Conservation (phyloP, 495 filamentous ascomycete genomes). For the Penicillium lividum region DNA sequence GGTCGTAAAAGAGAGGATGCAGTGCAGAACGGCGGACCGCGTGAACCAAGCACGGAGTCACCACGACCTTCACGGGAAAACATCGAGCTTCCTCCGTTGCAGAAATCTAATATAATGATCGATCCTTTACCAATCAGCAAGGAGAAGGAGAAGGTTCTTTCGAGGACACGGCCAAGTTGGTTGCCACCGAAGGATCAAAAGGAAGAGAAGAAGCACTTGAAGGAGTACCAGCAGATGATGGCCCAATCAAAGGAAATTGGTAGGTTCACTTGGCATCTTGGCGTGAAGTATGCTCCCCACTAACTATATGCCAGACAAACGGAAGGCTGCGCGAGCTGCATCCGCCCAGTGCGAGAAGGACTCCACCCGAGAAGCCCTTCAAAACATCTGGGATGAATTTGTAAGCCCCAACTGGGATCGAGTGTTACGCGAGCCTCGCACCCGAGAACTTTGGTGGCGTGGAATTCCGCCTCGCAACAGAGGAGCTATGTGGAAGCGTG, state of each 20-base stretch:
- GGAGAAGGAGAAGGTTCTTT: constrained; percentile 92
- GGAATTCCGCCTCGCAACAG: constrained; percentile 79
- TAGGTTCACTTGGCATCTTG: constrained; percentile 26
- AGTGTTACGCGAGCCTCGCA: constrained; percentile 70
- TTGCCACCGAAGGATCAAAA: constrained; percentile 90
- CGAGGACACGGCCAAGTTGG: constrained; percentile 91
- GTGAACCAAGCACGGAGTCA: constrained; percentile 49
- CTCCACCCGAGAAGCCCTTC: constrained; percentile 60
- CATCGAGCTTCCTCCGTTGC: constrained; percentile 76
- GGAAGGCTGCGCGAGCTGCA: constrained; percentile 49
- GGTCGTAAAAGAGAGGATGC: constrained; percentile 52
- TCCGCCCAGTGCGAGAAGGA: constrained; percentile 63
- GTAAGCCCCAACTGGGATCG: constrained; percentile 84
- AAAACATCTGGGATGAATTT: constrained; percentile 84
- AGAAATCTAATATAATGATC: constrained; percentile 89
- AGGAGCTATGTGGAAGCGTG: constrained; percentile 81
- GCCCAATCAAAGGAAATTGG: constrained; percentile 71
- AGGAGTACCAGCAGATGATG: constrained; percentile 95
- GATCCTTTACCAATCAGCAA: constrained; percentile 93
- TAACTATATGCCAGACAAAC: constrained; percentile 39
- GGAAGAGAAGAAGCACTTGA: constrained; percentile 89
- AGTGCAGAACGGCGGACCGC: constrained; percentile 49
- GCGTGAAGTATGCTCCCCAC: constrained; percentile 1
- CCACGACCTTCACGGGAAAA: constrained; percentile 57
- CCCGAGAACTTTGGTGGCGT: constrained; percentile 91